Evolutionary conservation across 2,329 filamentous ascomycete genomes (phyloP).

Genomic region (Sarocladium kiliense): DNA sequence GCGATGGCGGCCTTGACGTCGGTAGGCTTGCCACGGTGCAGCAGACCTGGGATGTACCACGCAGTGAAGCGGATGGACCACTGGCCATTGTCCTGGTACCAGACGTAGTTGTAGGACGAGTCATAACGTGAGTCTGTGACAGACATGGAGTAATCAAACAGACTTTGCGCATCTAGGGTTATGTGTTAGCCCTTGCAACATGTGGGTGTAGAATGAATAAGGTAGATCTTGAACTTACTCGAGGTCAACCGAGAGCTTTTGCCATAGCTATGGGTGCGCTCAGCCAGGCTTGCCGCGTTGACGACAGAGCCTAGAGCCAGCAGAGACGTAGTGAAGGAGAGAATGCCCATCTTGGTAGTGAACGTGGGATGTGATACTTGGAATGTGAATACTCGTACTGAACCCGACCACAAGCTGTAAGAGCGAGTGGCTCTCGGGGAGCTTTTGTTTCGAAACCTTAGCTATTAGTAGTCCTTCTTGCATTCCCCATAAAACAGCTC

Average conservation of each 20-base stretch:
- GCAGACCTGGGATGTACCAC: slow-evolving; percentile 33
- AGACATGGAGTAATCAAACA: slow-evolving; percentile 35
- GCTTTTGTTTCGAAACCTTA: no score
- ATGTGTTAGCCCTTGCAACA: no score
- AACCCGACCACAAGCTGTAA: no score
- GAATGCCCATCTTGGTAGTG: slow-evolving; percentile 12
- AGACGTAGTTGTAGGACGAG: slow-evolving; percentile 34
- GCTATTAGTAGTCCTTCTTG: no score
- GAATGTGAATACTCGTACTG: no score
- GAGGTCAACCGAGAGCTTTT: neutral
- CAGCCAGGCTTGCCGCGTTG: slow-evolving; percentile 10
- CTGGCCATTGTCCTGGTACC: slow-evolving; percentile 34
- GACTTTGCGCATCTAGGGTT: slow-evolving; percentile 27
- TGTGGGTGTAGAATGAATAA: no score
- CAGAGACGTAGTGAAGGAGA: slow-evolving; percentile 5
- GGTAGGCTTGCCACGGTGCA: slow-evolving; percentile 25
- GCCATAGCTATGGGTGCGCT: neutral
- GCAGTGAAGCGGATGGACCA: slow-evolving; percentile 38
- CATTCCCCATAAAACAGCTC: no score
- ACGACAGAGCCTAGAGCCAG: slow-evolving; percentile 12
- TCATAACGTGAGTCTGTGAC: slow-evolving; percentile 34
- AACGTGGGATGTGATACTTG: no score
- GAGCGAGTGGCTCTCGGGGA: no score
- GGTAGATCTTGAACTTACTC: no score
- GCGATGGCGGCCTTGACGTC: slow-evolving; percentile 3